A percentile compares a stretch with the other conserved stretches of the same genome.
Evolutionary conservation across 2,329 filamentous ascomycete species (phyloP).

Genomic region (Camillea tinctor): DNA sequence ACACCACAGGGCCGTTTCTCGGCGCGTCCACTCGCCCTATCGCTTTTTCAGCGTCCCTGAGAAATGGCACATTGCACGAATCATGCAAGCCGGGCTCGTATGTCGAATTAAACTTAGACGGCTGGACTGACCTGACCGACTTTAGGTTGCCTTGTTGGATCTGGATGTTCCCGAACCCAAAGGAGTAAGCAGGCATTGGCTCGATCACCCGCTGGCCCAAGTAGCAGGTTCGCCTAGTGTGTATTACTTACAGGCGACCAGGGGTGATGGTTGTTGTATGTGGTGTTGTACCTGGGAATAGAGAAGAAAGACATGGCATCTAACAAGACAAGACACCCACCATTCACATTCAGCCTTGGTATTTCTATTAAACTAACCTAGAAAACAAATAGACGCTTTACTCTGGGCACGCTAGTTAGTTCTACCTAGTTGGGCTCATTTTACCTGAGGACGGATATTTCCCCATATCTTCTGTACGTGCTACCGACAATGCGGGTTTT

Average conservation of each 20-base stretch:
- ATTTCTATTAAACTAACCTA: not conserved
- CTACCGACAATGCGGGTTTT: slow-evolving; percentile 1
- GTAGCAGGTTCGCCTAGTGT: too few species aligned
- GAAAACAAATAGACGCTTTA: not conserved
- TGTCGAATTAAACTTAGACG: not conserved
- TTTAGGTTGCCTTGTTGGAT: not conserved
- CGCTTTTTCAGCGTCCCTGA: not conserved
- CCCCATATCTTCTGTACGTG: not conserved
- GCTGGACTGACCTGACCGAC: not conserved
- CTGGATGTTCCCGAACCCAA: not conserved
- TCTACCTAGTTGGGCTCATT: too few species aligned
- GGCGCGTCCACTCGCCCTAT: too few species aligned
- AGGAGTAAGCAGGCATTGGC: not conserved
- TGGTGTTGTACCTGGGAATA: not conserved
- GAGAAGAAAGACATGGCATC: not conserved
- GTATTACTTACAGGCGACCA: not conserved
- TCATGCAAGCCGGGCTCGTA: not conserved
- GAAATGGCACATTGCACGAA: not conserved
- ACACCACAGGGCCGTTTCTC: too few species aligned
- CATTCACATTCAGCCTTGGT: not conserved
- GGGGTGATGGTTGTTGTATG: not conserved
- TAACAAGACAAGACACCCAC: not conserved
- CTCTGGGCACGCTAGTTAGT: not conserved
- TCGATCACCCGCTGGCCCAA: not conserved
- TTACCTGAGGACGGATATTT: not conserved